Base-by-base conservation (phyloP, 2,329 filamentous ascomycete species). In the Sporothrix euskadiensis region DNA sequence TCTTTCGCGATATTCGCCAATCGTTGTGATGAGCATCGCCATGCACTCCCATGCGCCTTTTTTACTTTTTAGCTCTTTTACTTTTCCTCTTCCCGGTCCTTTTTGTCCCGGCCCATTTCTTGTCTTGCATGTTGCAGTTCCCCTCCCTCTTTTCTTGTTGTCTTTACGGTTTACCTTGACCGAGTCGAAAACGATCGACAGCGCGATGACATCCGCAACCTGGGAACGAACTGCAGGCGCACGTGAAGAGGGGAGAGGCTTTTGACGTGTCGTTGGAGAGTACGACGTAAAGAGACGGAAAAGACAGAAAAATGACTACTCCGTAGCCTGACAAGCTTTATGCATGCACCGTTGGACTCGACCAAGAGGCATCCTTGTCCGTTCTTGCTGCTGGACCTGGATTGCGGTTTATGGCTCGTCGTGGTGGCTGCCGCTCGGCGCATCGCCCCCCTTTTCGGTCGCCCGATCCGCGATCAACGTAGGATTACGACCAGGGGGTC, bases 221-320 rank as follows among this genome's bases (percentile, higher is more conserved):
- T 41, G 9, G 12, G 12, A 44, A 10, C 12, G 41, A 44, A 44
- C 41, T 44, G 41, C 35, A 44, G 35, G 44, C 35, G 68, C 68
- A 70, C 68, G 68, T 70, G 68, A 57, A 70, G 68, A 70, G 54
- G 6, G 65, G 65, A 59, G 52, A 70, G 68, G 52, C 32, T 39
- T 35, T 35, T 3, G 61, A 26, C 3, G 39, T 41, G 39, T 65
- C 3, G 59, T 44, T 41, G 26, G 3, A 6, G 49, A 52, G 49
- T n/a, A n/a, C n/a, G n/a, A n/a, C n/a, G n/a, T 32, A 26, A 59
- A 7, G 16, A 30, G 56, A 47, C 22, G 22, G 61, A 19, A 49
- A 49, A 32, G 41, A 26, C 39, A 44, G 35, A 7, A 39, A 65
- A 35, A 44, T 26, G 59, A 65, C 54, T 32, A 26, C 26, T 26